Percentiles rank a stretch among this genome's conserved stretches.
phyloP scores from a whole-genome alignment of 2,329 filamentous ascomycete species.

The Fusarium staphyleae region DNA sequence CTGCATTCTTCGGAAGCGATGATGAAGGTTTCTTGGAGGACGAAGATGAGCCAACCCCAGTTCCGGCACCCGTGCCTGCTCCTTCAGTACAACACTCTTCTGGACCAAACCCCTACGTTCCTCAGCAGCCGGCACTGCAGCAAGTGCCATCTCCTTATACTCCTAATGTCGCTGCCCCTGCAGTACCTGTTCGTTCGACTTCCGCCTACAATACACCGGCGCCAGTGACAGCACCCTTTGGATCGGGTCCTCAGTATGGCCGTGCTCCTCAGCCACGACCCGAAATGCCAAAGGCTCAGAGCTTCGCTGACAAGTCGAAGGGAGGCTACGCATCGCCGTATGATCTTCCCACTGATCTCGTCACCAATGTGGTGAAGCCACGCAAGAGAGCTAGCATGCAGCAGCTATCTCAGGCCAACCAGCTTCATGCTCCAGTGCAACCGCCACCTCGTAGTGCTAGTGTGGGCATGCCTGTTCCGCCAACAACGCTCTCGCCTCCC shows the following conservation, averaged over 20 bases:
- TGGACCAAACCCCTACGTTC: constrained; percentile 40
- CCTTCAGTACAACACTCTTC: constrained; percentile 14
- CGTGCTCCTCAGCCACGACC: constrained; percentile 48
- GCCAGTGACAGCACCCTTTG: constrained; percentile 34
- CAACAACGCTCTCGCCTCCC: constrained; percentile 42
- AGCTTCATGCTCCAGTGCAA: constrained; percentile 49
- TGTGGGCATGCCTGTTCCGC: constrained; percentile 50
- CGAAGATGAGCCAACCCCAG: constrained; percentile 51
- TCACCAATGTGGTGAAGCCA: constrained; percentile 62
- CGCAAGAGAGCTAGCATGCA: constrained; percentile 69
- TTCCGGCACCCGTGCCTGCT: constrained; percentile 3
- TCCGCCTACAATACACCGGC: constrained; percentile 37
- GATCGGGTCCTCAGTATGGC: constrained; percentile 47
- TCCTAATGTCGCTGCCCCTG: constrained; percentile 21
- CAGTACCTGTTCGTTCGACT: constrained; percentile 15
- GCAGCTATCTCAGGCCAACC: constrained; percentile 55
- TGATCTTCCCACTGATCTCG: constrained; percentile 88
- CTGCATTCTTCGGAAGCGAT: constrained; percentile 79
- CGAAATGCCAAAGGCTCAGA: constrained; percentile 70
- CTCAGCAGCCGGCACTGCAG: constrained; percentile 29
- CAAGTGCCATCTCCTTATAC: constrained; percentile 35
- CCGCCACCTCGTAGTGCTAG: constrained; percentile 68
- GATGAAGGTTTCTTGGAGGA: constrained; percentile 87
- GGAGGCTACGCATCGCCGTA: constrained; percentile 94
- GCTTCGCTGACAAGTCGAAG: constrained; percentile 89